Conservation (phyloP, 1,284 basidiomycete genomes). For the Marasmius sp. region DNA sequence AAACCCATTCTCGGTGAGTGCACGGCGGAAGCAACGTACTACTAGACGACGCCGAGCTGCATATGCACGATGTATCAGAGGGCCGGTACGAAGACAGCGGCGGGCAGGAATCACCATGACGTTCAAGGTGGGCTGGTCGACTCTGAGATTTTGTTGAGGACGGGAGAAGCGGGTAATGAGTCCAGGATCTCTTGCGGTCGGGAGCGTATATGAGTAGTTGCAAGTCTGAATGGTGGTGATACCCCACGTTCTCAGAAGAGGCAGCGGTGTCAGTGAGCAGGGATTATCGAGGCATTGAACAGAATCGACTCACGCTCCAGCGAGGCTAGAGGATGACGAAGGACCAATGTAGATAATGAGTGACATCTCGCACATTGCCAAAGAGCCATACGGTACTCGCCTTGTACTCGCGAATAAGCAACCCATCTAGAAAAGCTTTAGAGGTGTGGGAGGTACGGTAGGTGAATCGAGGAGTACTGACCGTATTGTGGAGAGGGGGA, state of each 20-base stretch:
- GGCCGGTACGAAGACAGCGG: background rate
- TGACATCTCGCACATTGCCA: background rate
- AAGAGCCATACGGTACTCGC: constrained; percentile 3
- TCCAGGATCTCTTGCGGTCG: too few species aligned
- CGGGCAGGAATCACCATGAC: background rate
- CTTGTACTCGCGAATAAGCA: constrained; percentile 10
- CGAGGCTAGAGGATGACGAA: constrained; percentile 1
- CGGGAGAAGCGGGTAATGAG: background rate
- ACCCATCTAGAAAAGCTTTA: constrained; percentile 4
- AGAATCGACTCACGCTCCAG: constrained; percentile 4
- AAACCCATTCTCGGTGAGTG: too few species aligned
- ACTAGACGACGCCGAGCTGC: constrained; percentile 12
- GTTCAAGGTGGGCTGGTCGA: background rate
- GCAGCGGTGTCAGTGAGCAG: background rate
- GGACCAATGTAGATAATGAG: background rate
- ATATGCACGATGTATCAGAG: background rate
- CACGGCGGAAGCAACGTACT: background rate
- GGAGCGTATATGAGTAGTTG: background rate
- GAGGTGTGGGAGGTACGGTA: too few species aligned
- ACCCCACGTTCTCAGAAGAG: constrained; percentile 9
- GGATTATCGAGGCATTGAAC: background rate
- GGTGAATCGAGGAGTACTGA: background rate
- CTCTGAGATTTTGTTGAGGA: background rate
- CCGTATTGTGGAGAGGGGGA: constrained; percentile 10
- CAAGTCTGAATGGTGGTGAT: constrained; percentile 9